Conservation (phyloP, 148 eudicot species). For the Cornus florida region DNA sequence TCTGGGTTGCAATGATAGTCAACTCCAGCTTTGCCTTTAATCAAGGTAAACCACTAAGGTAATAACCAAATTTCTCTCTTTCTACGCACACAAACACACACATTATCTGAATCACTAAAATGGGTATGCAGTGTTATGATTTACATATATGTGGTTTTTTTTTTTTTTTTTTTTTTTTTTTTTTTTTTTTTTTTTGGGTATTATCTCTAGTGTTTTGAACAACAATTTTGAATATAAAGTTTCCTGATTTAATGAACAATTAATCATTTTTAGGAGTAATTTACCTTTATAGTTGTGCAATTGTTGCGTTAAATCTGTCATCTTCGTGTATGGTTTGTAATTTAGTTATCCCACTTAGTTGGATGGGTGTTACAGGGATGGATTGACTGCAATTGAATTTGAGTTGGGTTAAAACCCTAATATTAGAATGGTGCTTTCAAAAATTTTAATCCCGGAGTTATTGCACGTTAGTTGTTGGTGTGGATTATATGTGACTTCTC, state of each 20-base stretch:
- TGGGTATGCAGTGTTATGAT: not conserved
- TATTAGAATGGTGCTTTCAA: not conserved
- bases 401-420: not conserved
- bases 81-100: not conserved
- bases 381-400: not conserved
- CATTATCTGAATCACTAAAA: not conserved
- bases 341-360: not conserved
- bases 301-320: not conserved
- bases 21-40: conserved; percentile 56
- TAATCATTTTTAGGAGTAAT: not conserved
- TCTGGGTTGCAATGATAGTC: conserved; percentile 61
- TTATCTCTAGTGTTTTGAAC: not conserved
- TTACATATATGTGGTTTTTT: too few species aligned
- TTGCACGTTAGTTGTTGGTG: too few species aligned
- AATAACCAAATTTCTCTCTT: not conserved
- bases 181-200: not conserved
- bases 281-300: not conserved
- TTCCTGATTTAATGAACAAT: not conserved
- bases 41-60: conserved; percentile 57
- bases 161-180: too few species aligned
- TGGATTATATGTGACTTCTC: too few species aligned
- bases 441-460: too few species aligned
- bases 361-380: not conserved
- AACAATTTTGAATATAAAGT: not conserved
- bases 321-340: not conserved